These are phyloP conservation scores for Aspergillus jensenii DNA, from an alignment of 2,329 filamentous ascomycete genomes.

Conservation along the genomic window DNA sequence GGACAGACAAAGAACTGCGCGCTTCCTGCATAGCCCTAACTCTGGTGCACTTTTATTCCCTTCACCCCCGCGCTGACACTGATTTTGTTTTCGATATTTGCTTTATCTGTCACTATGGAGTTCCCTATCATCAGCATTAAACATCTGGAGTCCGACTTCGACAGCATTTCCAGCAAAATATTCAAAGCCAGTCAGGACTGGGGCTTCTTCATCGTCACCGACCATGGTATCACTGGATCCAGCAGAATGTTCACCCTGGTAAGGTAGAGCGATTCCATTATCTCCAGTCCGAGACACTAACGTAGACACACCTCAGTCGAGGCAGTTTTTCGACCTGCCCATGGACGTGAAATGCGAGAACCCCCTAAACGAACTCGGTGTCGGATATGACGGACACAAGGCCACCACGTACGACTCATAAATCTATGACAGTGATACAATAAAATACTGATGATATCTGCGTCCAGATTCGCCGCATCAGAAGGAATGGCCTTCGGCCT, in stretches of 20 bases:
- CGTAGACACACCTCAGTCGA: neutral
- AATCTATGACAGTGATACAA: neutral
- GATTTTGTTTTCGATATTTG: too few species aligned
- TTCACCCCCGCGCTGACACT: too few species aligned
- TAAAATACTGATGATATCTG: too few species aligned
- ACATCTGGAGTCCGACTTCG: neutral
- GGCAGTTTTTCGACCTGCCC: neutral
- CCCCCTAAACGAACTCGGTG: neutral
- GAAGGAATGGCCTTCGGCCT: neutral
- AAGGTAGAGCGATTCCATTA: neutral
- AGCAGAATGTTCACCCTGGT: neutral
- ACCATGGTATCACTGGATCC: neutral
- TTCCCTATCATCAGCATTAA: conserved; percentile 1
- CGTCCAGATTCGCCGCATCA: neutral
- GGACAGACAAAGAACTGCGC: too few species aligned
- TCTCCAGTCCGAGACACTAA: too few species aligned
- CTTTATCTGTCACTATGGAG: neutral
- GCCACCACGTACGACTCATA: neutral
- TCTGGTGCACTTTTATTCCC: too few species aligned
- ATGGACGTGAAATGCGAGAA: neutral
- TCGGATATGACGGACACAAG: conserved; percentile 3
- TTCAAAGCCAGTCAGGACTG: conserved; percentile 4
- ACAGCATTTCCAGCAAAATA: neutral
- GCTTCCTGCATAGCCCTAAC: too few species aligned
- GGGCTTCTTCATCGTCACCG: conserved; percentile 3